These are phyloP conservation scores for Cephalotrichum gorgonifer DNA, from an alignment of 2,329 filamentous ascomycete species.

Conservation along the genomic window DNA sequence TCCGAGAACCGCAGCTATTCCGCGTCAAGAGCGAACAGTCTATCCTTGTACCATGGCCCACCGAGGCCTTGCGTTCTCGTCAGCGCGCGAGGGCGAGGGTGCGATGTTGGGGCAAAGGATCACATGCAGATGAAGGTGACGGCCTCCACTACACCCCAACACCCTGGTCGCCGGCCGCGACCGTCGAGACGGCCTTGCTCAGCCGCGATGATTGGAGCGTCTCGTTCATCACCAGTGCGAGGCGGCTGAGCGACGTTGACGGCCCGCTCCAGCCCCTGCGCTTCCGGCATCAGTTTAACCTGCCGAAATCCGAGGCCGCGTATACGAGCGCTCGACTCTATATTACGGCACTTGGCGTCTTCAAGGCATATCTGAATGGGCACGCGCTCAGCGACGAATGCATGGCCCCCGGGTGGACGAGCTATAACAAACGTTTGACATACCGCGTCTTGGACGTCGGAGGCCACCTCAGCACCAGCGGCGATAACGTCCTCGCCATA, in stretches of 20 bases:
- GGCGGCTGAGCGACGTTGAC: background rate
- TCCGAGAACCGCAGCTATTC: background rate
- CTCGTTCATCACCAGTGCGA: background rate
- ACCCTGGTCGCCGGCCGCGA: conserved; percentile 15
- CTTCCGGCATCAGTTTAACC: conserved; percentile 23
- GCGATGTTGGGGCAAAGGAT: conserved; percentile 21
- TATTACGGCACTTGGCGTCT: conserved; percentile 33
- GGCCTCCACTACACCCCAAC: background rate
- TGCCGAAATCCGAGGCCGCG: conserved; percentile 10
- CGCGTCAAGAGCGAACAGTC: conserved; percentile 13
- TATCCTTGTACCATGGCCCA: conserved; percentile 31
- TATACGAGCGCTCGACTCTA: conserved; percentile 35
- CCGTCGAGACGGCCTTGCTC: background rate
- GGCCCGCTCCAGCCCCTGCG: conserved; percentile 12
- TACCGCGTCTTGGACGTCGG: conserved; percentile 45
- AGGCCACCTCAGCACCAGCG: conserved; percentile 19
- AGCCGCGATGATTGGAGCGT: background rate
- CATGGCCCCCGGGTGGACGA: conserved; percentile 41
- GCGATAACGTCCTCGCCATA: conserved; percentile 25
- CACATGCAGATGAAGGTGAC: conserved; percentile 15
- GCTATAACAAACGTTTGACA: conserved; percentile 35
- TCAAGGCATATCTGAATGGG: conserved; percentile 36
- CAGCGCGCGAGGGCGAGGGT: no score
- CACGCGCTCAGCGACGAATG: conserved; percentile 24
- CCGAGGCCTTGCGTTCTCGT: conserved; percentile 16